Conservation (phyloP, 192 early-diverging fungal species). For the Rhizoclosmatium sp. region DNA sequence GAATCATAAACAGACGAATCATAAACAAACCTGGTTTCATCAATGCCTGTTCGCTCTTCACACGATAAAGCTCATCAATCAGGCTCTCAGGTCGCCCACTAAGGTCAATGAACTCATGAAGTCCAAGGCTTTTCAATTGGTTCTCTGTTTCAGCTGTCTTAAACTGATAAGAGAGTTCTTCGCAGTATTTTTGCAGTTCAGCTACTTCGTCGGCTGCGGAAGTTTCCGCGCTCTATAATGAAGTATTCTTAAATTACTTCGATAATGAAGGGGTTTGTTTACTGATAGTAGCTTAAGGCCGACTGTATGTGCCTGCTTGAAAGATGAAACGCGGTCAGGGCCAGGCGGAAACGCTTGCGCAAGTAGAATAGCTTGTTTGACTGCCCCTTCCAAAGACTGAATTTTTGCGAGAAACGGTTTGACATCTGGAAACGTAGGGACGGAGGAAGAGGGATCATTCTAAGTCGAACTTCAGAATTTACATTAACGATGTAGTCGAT, state of each 20-base stretch:
- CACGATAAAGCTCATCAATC: constrained; percentile 48
- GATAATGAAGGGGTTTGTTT: not conserved
- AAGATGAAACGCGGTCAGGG: constrained; percentile 66
- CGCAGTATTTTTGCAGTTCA: constrained; percentile 7
- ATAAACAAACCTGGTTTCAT: not conserved
- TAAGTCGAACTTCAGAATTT: too few species aligned
- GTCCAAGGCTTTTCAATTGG: constrained; percentile 41
- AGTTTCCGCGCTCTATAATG: not conserved
- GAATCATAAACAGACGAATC: not conserved
- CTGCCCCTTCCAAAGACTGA: constrained; percentile 56
- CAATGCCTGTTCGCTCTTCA: constrained; percentile 43
- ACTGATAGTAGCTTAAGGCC: too few species aligned
- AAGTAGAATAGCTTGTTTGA: constrained; percentile 58
- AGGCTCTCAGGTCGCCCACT: constrained; percentile 44
- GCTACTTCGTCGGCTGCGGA: constrained; percentile 3
- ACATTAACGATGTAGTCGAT: too few species aligned
- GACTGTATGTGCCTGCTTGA: constrained; percentile 59
- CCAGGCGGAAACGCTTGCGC: constrained; percentile 67
- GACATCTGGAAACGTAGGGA: constrained; percentile 51
- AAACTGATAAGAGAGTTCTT: not conserved
- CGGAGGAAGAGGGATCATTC: too few species aligned
- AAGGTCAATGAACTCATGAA: constrained; percentile 37
- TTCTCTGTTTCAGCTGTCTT: constrained; percentile 55
- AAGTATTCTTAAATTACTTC: not conserved
- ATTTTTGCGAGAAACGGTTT: constrained; percentile 64